Evolutionary conservation across 2,329 filamentous ascomycete species (phyloP), one percentile per base, ranked within the genome.

Genomic region (Sclerotinia trifoliorum): DNA sequence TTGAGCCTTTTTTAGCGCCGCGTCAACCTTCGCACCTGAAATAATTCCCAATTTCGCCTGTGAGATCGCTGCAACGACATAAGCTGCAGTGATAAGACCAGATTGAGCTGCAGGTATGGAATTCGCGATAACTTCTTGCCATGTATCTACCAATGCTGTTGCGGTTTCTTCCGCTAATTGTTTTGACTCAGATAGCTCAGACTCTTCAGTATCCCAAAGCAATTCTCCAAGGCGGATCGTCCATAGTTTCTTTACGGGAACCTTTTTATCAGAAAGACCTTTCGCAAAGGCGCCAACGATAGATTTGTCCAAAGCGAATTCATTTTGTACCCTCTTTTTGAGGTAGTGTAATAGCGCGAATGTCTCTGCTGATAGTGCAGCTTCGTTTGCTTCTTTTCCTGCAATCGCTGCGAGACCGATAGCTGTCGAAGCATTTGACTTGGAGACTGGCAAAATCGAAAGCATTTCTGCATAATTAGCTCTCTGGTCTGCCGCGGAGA

Each of bases 341-440:
- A 90, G 80, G 74, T 91, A 90, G 69, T 85, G 85, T 65, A 87
- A 84, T 67, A 98, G 83, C 5, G 91, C 86, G 46, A 84, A 83
- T 8, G 93, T 88, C 78, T 97, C 93, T 13, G 91, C 88, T 54
- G 86, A 84, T 35, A 97, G 82, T 54, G 94, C 94, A 48, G 84
- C 81, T 78, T 99, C 95, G 74, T 96, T 98, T 10, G 93, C 89
- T 80, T 99, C 95, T 76, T 97, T 97, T 8, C 85, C 80, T 24
- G 91, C 88, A 19, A 93, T 82, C 24, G 87, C 80, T 8, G 90
- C 86, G 69, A 98, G 83, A 8, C 86, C 87, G 62, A 83, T 81
- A 1, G 88, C 84, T 42, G 94, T 83, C 72, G 90, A 90, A 68
- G 85, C 83, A 51, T 90, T 83, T 2, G 84, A 79, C 15, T 82